These are phyloP conservation scores for Atractiella rhizophila DNA, from an alignment of 768 basidiomycete species.

Conservation along the genomic window DNA sequence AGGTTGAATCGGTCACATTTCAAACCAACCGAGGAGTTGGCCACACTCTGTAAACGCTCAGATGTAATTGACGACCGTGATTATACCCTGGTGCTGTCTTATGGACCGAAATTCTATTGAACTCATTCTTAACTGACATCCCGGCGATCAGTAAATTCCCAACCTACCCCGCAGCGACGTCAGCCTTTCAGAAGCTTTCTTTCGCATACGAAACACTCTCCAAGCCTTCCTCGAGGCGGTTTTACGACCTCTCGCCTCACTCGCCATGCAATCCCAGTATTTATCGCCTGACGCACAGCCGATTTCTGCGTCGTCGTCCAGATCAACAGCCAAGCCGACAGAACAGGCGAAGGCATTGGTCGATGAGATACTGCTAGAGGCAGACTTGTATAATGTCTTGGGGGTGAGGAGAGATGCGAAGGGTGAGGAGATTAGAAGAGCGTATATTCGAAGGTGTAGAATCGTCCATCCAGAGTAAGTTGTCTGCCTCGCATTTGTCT, in stretches of 20 bases:
- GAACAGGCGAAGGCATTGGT: no score
- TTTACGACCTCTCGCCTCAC: conserved; percentile 31
- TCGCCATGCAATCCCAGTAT: not conserved
- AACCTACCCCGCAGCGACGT: conserved; percentile 44
- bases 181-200: conserved; percentile 64
- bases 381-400: no score
- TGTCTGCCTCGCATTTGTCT: not conserved
- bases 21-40: not conserved
- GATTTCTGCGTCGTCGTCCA: no score
- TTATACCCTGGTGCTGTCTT: no score
- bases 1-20: not conserved
- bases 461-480: conserved; percentile 70
- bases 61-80: no score
- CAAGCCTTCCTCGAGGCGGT: conserved; percentile 38
- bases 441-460: conserved; percentile 47
- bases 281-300: no score
- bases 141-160: conserved; percentile 45
- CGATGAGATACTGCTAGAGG: no score
- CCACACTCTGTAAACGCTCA: not conserved
- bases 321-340: no score
- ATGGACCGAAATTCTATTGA: no score
- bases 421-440: no score
- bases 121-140: conserved; percentile 1
- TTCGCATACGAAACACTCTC: conserved; percentile 60
- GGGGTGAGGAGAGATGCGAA: no score